phyloP scores from a whole-genome alignment of 2,329 filamentous ascomycete species.

The Aspergillus sclerotialis region DNA sequence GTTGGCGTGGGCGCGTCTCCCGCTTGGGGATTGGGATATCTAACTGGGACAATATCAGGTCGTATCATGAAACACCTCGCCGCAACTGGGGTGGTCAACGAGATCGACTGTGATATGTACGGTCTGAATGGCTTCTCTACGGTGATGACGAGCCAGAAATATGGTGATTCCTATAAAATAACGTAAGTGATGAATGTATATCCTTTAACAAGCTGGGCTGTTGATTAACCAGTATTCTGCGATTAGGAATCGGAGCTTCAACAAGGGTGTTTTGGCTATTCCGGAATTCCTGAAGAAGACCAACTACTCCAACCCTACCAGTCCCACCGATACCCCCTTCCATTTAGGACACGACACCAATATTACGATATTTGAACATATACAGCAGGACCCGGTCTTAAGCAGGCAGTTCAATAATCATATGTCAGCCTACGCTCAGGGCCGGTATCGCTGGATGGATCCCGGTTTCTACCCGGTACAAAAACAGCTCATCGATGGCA shows the following conservation, averaged over 20 bases:
- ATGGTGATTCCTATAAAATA: constrained; percentile 18
- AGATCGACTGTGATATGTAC: constrained; percentile 27
- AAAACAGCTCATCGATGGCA: constrained; percentile 9
- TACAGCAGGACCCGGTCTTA: constrained; percentile 12
- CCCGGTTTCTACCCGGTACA: constrained; percentile 20
- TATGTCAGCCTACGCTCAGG: constrained; percentile 13
- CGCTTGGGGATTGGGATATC: too few species aligned
- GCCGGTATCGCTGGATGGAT: constrained; percentile 18
- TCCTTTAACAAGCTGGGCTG: too few species aligned
- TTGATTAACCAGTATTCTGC: too few species aligned
- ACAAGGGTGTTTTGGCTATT: constrained; percentile 9
- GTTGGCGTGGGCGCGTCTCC: too few species aligned
- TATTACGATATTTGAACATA: constrained; percentile 17
- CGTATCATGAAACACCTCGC: constrained; percentile 29
- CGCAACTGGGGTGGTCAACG: constrained; percentile 28
- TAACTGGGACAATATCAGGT: too few species aligned
- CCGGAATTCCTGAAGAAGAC: constrained; percentile 17
- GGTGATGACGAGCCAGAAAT: constrained; percentile 16
- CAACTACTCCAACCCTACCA: constrained; percentile 15
- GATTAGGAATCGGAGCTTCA: constrained; percentile 16
- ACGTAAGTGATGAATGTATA: constrained; percentile 19
- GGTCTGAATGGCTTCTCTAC: constrained; percentile 24
- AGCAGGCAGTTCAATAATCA: constrained; percentile 15
- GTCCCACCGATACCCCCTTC: constrained; percentile 15
- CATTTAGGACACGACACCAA: constrained; percentile 17